Conservation (phyloP, 352 stramenopile species). For the Phytophthora palmivora region DNA sequence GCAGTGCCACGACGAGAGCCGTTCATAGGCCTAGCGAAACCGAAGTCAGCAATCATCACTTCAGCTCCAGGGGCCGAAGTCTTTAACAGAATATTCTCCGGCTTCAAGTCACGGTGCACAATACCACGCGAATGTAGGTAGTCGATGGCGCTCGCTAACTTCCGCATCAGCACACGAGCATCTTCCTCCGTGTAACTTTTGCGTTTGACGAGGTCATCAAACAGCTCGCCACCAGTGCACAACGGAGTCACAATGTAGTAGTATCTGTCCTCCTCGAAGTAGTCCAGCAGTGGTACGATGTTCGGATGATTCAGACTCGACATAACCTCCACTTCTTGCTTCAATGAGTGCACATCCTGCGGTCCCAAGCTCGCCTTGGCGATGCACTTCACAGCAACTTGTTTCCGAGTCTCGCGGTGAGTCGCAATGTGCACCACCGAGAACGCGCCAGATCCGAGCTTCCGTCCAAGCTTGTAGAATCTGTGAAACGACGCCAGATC, state of each 20-base stretch:
- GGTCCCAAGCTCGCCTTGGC: conserved; percentile 60
- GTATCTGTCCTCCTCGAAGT: conserved; percentile 78
- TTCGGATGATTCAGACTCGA: conserved; percentile 75
- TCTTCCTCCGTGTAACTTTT: conserved; percentile 97
- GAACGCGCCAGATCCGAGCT: conserved; percentile 88
- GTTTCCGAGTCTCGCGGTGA: conserved; percentile 71
- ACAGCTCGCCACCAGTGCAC: conserved; percentile 93
- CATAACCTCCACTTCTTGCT: conserved; percentile 82
- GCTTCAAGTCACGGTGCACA: too few relatives aligned
- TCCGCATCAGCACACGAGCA: conserved; percentile 90
- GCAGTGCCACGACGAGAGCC: conserved; percentile 61
- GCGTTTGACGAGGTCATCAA: conserved; percentile 94
- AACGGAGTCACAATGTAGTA: conserved; percentile 86
- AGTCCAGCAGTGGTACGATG: conserved; percentile 74
- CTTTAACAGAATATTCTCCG: conserved; percentile 90
- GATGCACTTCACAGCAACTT: conserved; percentile 86
- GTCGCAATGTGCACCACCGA: conserved; percentile 90
- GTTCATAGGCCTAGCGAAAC: conserved; percentile 80
- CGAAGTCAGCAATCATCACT: conserved; percentile 92
- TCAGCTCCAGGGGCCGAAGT: conserved; percentile 70
- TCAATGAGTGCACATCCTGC: conserved; percentile 61
- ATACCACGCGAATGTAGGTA: conserved; percentile 94
- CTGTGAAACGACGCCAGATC: conserved; percentile 61
- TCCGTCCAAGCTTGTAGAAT: conserved; percentile 84
- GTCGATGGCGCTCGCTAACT: conserved; percentile 91